Base-by-base conservation (phyloP, 2,329 filamentous ascomycete species). In the Calonectria pseudoturangicola region DNA sequence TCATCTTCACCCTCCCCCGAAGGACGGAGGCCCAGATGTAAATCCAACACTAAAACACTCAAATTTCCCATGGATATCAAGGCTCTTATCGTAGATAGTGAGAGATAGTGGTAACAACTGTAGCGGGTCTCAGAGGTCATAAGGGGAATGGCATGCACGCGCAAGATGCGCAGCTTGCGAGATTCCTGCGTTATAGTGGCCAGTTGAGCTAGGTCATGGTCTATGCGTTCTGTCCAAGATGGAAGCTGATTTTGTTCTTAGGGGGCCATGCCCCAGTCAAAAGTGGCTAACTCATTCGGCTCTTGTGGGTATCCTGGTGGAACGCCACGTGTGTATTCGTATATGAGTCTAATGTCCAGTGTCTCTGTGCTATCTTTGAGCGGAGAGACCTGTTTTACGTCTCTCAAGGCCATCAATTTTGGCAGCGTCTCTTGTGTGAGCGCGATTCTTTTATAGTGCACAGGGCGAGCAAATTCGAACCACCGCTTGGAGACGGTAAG, bases 401-500 rank as follows among this genome's bases (percentile, higher is more conserved):
- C 15, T 21, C n/a, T 36, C n/a, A 50, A 63, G 36, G 63, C 56
- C 8, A 73, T 56, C 7, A 64, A 4, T 16, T 7, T 56, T 39
- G 48, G 54, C 27, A 78, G 58, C 10, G 36, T 64, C 28, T 76
- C 45, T 41, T 43, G 51, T 28, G 58, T 71, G 39, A 76, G 51
- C 5, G 54, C 56, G 45, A 75, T 51, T 25, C 9, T 27, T 41
- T 70, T 73, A 60, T 21, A 71, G 48, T 41, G 75, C 30, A 51
- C 47, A 18, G 64, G 68, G 48, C 48, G 74, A 56, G 77, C 75
- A 54, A 73, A 75, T 64, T 72, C 73, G 50, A 74, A 60, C 76
- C 75, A 78, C 30, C 68, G 70, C 48, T 77, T 77, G 71, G 72
- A 73, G 50, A 79, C 45, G 12, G 73, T 70, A 18, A 78, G 74